These are phyloP conservation scores for Ramaria sp. DNA, from an alignment of 768 basidiomycete species.

Conservation along the genomic window DNA sequence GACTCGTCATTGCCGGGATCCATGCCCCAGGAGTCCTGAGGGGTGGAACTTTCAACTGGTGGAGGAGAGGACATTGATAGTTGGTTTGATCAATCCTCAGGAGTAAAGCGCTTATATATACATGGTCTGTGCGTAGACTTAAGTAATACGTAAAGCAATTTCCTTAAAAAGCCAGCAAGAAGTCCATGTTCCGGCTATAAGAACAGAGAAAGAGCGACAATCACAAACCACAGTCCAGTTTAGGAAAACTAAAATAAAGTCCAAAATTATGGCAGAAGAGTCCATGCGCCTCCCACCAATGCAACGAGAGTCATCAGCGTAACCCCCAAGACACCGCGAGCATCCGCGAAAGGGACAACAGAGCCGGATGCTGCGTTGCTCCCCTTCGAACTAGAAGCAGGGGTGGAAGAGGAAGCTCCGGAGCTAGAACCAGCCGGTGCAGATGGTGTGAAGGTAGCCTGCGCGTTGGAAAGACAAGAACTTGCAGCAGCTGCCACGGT, in stretches of 20 bases:
- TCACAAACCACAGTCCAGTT: neutral
- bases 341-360: neutral
- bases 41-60: neutral
- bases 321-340: neutral
- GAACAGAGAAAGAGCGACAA: neutral
- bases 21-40: conserved; percentile 1
- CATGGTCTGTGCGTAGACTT: neutral
- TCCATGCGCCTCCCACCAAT: conserved; percentile 1
- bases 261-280: neutral
- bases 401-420: neutral
- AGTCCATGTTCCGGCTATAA: neutral
- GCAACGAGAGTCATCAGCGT: neutral
- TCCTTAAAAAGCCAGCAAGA: no score
- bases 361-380: neutral
- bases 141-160: no score
- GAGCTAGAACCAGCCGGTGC: conserved; percentile 15
- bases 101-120: neutral
- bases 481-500: conserved; percentile 42
- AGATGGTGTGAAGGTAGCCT: conserved; percentile 53
- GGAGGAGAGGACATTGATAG: conserved; percentile 3
- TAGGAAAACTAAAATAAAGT: neutral
- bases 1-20: neutral
- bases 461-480: conserved; percentile 56
- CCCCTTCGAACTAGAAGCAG: neutral
- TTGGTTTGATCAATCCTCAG: neutral